Percentiles rank a stretch among this genome's conserved stretches.
Evolutionary conservation across 805 yeast genomes (phyloP).

Genomic region (Nematodospora valgi): DNA sequence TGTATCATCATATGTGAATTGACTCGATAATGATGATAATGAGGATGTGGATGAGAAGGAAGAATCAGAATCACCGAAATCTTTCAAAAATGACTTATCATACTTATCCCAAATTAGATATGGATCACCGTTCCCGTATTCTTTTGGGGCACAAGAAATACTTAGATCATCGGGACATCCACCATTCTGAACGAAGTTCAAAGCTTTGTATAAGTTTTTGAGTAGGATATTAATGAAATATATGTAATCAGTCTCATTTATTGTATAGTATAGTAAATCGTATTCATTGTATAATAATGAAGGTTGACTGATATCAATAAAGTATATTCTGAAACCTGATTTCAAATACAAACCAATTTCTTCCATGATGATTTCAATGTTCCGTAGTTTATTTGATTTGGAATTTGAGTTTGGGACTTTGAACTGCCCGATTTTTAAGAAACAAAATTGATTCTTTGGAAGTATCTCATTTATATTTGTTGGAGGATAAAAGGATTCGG

Average conservation of each 20-base stretch:
- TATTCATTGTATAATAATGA: slow-evolving; percentile 39
- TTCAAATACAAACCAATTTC: slow-evolving; percentile 55
- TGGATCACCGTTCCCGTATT: slow-evolving; percentile 28
- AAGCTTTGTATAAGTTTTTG: slow-evolving; percentile 45
- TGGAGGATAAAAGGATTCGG: slow-evolving; percentile 51
- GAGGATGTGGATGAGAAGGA: not conserved
- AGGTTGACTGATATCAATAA: slow-evolving; percentile 43
- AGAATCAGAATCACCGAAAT: not conserved
- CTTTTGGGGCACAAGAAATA: slow-evolving; percentile 12
- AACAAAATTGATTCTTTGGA: slow-evolving; percentile 49
- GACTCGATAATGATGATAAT: not conserved
- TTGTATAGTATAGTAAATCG: slow-evolving; percentile 40
- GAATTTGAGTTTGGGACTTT: slow-evolving; percentile 18
- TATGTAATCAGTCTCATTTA: slow-evolving; percentile 39
- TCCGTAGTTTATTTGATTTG: slow-evolving; percentile 20
- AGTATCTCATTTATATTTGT: slow-evolving; percentile 53
- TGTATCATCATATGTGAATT: slow-evolving; percentile 7
- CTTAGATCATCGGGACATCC: slow-evolving; percentile 16
- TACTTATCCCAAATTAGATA: slow-evolving; percentile 16
- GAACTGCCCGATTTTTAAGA: slow-evolving; percentile 52
- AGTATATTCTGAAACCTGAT: slow-evolving; percentile 46
- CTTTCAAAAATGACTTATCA: slow-evolving; percentile 16
- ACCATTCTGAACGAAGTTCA: slow-evolving; percentile 35
- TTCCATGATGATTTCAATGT: slow-evolving; percentile 47
- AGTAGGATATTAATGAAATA: slow-evolving; percentile 43